phyloP scores from a whole-genome alignment of 2,329 filamentous ascomycete species.

The Exophiala spinifera region DNA sequence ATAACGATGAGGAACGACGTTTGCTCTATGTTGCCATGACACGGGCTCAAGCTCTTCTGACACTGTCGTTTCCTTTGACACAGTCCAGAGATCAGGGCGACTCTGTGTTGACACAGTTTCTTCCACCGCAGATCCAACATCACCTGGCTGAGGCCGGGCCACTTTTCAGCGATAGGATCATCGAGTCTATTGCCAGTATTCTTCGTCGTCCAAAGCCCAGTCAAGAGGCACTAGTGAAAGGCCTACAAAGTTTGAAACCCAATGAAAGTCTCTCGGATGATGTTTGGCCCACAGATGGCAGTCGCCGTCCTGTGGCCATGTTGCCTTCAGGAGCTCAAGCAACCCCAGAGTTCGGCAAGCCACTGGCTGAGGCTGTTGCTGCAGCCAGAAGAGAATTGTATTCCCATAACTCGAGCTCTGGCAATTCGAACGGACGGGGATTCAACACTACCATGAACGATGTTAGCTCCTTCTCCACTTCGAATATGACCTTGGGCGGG shows the following conservation, averaged over 20 bases:
- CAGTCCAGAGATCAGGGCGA: constrained; percentile 60
- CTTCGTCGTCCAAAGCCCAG: constrained; percentile 62
- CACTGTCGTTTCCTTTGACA: constrained; percentile 74
- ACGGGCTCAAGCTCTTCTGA: constrained; percentile 78
- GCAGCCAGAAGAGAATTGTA: constrained; percentile 1
- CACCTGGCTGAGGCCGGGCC: constrained; percentile 64
- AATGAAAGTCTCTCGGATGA: constrained; percentile 61
- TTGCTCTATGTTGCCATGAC: constrained; percentile 97
- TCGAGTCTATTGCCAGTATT: constrained; percentile 69
- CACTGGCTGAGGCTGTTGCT: constrained; percentile 15
- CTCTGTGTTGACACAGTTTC: constrained; percentile 68
- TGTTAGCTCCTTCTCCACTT: constrained; percentile 36
- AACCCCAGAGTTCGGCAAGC: constrained; percentile 12
- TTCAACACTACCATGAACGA: constrained; percentile 63
- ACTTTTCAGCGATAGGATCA: constrained; percentile 59
- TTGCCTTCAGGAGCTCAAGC: constrained; percentile 29
- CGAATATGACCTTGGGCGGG: constrained; percentile 41
- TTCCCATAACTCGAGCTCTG: constrained; percentile 26
- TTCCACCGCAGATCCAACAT: constrained; percentile 56
- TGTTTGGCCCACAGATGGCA: constrained; percentile 63
- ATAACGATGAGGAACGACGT: constrained; percentile 80
- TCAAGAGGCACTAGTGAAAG: constrained; percentile 53
- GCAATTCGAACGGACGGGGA: constrained; percentile 36
- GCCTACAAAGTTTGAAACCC: constrained; percentile 40
- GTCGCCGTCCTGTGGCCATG: constrained; percentile 38